Evolutionary conservation across 305 asterid genomes (phyloP).

Genomic region (Petunia hybrid): DNA sequence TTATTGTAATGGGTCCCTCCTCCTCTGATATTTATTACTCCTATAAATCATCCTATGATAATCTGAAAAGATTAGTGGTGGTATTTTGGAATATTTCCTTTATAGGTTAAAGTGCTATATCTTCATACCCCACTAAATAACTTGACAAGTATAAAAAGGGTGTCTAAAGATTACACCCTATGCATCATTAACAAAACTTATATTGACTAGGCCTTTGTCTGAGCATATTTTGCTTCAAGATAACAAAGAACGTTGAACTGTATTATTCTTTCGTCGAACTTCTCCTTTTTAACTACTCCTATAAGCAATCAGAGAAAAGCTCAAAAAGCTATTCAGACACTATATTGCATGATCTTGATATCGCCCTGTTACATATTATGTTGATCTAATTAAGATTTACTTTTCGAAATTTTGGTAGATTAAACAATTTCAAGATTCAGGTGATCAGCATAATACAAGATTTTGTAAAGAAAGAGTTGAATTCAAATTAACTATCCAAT

Average conservation of each 20-base stretch:
- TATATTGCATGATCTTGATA: neutral
- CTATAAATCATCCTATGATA: constrained; percentile 20
- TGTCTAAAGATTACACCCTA: neutral
- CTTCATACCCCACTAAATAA: constrained; percentile 35
- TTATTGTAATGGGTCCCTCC: neutral
- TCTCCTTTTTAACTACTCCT: neutral
- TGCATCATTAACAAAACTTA: neutral
- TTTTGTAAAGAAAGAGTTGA: neutral
- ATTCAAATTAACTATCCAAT: neutral
- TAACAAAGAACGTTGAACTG: neutral
- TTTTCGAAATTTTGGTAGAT: neutral
- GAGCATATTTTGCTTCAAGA: neutral
- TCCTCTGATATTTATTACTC: neutral
- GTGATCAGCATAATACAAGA: neutral
- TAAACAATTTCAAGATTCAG: neutral
- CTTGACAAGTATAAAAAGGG: neutral
- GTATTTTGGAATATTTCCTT: constrained; percentile 23
- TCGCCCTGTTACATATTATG: neutral
- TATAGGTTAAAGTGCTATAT: neutral
- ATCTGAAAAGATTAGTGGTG: constrained; percentile 31
- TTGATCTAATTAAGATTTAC: neutral
- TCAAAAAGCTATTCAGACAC: too few relatives aligned
- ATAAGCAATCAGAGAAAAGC: neutral
- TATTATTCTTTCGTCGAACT: neutral
- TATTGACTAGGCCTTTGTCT: neutral